Percentiles rank a stretch among this genome's conserved stretches.
Evolutionary conservation across 345 rosid genomes (phyloP).

Genomic region (Odontarrhena argentea): DNA sequence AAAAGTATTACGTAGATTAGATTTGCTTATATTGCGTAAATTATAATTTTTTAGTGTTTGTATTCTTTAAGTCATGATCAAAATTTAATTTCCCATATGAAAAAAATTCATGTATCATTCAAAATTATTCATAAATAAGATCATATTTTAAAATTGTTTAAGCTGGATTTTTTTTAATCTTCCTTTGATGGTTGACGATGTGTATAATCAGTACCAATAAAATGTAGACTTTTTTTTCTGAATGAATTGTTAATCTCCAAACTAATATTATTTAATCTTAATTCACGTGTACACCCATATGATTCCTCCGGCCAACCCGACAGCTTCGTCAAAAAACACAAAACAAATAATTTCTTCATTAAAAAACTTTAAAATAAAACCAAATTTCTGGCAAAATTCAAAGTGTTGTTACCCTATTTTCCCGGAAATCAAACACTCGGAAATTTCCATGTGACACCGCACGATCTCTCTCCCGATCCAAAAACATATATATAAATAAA

Average conservation of each 20-base stretch:
- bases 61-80: no score
- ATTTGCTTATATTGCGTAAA: no score
- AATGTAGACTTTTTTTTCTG: constrained; percentile 10
- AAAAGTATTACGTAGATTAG: not conserved
- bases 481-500: not conserved
- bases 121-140: not conserved
- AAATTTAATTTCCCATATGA: no score
- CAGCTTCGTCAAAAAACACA: constrained; percentile 32
- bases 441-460: constrained; percentile 45
- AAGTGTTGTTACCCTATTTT: constrained; percentile 25
- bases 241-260: not conserved
- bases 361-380: constrained; percentile 2
- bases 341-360: not conserved
- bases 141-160: not conserved
- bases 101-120: no score
- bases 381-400: not conserved
- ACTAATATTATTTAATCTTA: not conserved
- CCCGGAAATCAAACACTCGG: constrained; percentile 37
- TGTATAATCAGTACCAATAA: not conserved
- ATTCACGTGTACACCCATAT: constrained; percentile 43
- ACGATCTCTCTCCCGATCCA: constrained; percentile 23
- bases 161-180: no score
- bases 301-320: constrained; percentile 46
- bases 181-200: not conserved
- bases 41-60: no score